Evolutionary conservation across 352 stramenopile species (phyloP).

Genomic region (Globisporangium abappressorium): DNA sequence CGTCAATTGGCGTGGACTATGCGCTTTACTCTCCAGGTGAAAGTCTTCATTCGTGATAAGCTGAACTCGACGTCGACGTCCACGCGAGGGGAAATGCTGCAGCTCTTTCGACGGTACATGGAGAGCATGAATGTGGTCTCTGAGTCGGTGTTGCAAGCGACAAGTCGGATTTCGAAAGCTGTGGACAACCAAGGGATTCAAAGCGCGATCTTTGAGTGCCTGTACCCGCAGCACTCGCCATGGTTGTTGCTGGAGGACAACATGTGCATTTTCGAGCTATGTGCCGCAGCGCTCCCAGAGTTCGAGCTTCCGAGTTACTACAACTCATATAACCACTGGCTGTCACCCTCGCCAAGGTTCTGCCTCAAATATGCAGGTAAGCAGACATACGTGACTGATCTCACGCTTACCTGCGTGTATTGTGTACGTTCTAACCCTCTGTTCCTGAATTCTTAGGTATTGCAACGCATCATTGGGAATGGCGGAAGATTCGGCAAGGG

Average conservation of each 20-base stretch:
- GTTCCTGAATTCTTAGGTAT: conserved; percentile 18
- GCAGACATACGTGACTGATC: not conserved
- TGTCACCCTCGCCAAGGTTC: conserved; percentile 37
- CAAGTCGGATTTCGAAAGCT: conserved; percentile 20
- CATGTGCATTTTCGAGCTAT: conserved; percentile 42
- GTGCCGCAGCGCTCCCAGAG: conserved; percentile 22
- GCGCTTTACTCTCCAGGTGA: conserved; percentile 44
- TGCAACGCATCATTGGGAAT: conserved; percentile 46
- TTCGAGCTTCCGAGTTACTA: conserved; percentile 35
- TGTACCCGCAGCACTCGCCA: conserved; percentile 38
- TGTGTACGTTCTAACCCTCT: not conserved
- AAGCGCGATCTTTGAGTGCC: conserved; percentile 35
- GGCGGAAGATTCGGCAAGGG: conserved; percentile 34
- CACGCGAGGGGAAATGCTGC: conserved; percentile 20
- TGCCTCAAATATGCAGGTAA: conserved; percentile 45
- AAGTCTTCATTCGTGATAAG: conserved; percentile 20
- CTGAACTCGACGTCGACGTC: conserved; percentile 6
- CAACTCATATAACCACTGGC: conserved; percentile 26
- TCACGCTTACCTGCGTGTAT: not conserved
- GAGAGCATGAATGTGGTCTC: conserved; percentile 35
- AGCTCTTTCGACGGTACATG: conserved; percentile 43
- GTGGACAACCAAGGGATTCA: conserved; percentile 25
- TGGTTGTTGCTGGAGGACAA: conserved; percentile 29
- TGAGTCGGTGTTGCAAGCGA: conserved; percentile 30
- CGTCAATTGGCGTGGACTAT: conserved; percentile 43